A percentile compares a stretch with the other conserved stretches of the same genome.
phyloP scores from a whole-genome alignment of 176 grass and related monocot genomes.

The Oryza australiensis region DNA sequence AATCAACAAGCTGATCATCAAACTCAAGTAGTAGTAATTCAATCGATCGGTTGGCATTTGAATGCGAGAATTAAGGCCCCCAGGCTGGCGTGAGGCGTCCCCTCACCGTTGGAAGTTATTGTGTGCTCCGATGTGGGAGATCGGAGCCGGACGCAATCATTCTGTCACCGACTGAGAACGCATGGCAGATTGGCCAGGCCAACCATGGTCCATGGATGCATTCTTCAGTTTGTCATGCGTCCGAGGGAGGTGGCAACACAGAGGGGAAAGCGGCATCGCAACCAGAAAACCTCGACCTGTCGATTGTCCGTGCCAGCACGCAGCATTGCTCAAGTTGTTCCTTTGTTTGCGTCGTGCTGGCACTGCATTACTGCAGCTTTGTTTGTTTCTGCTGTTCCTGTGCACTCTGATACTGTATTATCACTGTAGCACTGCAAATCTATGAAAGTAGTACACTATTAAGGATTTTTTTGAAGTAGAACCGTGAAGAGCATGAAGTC shows the following conservation, averaged over 20 bases:
- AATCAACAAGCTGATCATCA: not conserved
- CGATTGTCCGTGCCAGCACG: not conserved
- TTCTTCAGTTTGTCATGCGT: not conserved
- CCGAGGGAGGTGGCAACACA: not conserved
- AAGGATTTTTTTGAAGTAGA: not conserved
- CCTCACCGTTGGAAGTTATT: not conserved
- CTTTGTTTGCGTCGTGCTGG: not conserved
- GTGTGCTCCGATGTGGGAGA: not conserved
- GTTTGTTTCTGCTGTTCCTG: not conserved
- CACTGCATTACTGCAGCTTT: not conserved
- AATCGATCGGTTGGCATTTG: not conserved
- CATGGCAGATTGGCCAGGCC: not conserved
- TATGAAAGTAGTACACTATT: not conserved
- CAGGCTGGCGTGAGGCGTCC: not conserved
- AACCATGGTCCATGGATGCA: too few species aligned
- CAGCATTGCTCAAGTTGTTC: not conserved
- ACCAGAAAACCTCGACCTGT: not conserved
- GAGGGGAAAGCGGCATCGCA: not conserved
- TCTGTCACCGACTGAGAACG: not conserved
- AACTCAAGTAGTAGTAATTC: not conserved
- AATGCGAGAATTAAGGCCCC: not conserved
- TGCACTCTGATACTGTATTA: not conserved
- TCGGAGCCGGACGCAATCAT: not conserved
- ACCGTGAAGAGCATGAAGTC: too few species aligned
- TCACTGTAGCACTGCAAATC: not conserved